These are phyloP conservation scores for Larix kaempferi DNA, from an alignment of 75 land plant species.

Conservation along the genomic window DNA sequence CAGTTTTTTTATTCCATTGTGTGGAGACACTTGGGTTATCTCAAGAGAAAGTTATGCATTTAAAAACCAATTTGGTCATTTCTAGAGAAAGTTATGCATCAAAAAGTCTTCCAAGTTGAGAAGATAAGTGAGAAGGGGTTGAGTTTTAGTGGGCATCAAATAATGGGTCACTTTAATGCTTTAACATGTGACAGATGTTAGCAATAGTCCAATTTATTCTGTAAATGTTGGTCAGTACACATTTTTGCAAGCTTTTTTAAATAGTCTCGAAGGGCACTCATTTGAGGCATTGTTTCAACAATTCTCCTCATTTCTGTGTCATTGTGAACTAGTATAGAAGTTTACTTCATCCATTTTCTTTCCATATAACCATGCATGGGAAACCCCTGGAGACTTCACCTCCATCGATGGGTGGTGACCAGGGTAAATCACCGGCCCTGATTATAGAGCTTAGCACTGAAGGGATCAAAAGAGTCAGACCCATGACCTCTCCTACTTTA, in stretches of 20 bases:
- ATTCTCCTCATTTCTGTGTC: background rate
- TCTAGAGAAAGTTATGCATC: too few species aligned
- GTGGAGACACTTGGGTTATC: background rate
- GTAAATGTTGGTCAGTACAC: background rate
- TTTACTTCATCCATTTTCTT: background rate
- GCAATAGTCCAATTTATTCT: background rate
- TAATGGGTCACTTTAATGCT: background rate
- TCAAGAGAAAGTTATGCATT: background rate
- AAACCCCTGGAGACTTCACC: too few species aligned
- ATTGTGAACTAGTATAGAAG: background rate
- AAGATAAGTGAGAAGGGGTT: background rate
- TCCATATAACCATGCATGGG: too few species aligned
- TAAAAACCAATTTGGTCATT: too few species aligned
- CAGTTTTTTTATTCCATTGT: background rate
- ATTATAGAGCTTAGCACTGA: too few species aligned
- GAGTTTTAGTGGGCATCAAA: background rate
- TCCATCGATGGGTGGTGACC: too few species aligned
- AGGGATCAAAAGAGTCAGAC: too few species aligned
- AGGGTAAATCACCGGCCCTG: too few species aligned
- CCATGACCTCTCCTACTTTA: too few species aligned
- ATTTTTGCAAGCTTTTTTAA: background rate
- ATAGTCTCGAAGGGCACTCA: background rate
- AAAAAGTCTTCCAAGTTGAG: background rate
- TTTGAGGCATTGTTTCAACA: background rate
- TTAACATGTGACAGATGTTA: background rate